These are phyloP conservation scores for Claviceps cyperi DNA, from an alignment of 2,329 filamentous ascomycete species.

Conservation along the genomic window DNA sequence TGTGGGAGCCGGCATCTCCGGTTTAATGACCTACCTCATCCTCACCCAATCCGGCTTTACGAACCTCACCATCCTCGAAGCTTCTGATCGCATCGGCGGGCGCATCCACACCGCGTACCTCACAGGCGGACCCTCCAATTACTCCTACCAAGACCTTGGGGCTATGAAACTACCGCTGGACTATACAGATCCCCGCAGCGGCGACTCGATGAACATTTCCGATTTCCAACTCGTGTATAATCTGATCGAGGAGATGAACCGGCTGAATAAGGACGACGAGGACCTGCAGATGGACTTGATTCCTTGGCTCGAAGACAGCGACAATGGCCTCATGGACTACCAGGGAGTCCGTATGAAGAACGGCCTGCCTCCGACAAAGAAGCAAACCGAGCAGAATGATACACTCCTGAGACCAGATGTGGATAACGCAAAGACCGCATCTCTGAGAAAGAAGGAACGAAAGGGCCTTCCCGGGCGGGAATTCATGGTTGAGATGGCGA, in stretches of 20 bases:
- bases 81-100: constrained; percentile 44
- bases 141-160: constrained; percentile 54
- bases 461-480: constrained; percentile 20
- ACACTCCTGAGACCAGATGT: constrained; percentile 18
- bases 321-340: constrained; percentile 38
- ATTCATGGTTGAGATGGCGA: constrained; percentile 23
- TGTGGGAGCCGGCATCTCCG: constrained; percentile 50
- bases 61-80: constrained; percentile 49
- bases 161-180: constrained; percentile 49
- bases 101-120: constrained; percentile 51
- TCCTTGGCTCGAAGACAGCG: constrained; percentile 41
- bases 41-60: constrained; percentile 36
- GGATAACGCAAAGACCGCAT: constrained; percentile 17
- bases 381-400: constrained; percentile 30
- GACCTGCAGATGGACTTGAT: constrained; percentile 45
- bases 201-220: constrained; percentile 41
- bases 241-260: constrained; percentile 44
- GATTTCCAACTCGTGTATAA: constrained; percentile 54
- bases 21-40: constrained; percentile 42
- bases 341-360: constrained; percentile 31
- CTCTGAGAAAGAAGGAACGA: constrained; percentile 22
- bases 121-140: constrained; percentile 41
- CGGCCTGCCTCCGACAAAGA: constrained; percentile 37
- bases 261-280: constrained; percentile 35
- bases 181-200: constrained; percentile 30